Conservation (phyloP, 805 yeast species). For the Schwanniomyces occidentalis region DNA sequence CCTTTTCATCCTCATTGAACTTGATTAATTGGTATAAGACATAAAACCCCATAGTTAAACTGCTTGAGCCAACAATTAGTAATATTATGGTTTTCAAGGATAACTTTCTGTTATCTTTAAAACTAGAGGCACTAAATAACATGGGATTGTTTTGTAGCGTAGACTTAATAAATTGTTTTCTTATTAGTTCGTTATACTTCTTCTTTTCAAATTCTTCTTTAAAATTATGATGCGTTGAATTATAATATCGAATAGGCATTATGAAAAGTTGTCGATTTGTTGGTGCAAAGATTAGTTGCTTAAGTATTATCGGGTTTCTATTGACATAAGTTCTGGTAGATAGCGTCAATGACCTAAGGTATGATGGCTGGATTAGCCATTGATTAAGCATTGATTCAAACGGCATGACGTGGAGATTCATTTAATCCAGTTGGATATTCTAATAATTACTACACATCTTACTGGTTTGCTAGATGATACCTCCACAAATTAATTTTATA, state of each 20-base stretch:
- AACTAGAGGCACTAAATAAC: constrained; percentile 1
- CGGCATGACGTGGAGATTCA: no score
- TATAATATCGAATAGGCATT: not conserved
- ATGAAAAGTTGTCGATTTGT: not conserved
- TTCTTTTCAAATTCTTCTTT: constrained; percentile 13
- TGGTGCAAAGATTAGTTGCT: no score
- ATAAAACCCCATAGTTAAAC: constrained; percentile 25
- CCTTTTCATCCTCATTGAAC: constrained; percentile 10
- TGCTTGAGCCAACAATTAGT: constrained; percentile 20
- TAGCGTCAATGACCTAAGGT: no score
- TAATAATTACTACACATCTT: no score
- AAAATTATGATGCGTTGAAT: constrained; percentile 2
- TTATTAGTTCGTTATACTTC: constrained; percentile 13
- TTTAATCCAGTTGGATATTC: no score
- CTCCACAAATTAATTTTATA: no score
- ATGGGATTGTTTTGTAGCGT: constrained; percentile 11
- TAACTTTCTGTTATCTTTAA: constrained; percentile 9
- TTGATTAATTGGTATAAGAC: constrained; percentile 17
- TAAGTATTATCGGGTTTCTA: no score
- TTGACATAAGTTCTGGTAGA: no score
- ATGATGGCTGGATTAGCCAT: no score
- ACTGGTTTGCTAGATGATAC: no score
- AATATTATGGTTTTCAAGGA: constrained; percentile 21
- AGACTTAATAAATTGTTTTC: constrained; percentile 10
- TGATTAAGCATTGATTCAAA: no score